Percentiles rank a stretch among this genome's conserved stretches.
These are phyloP conservation scores for Plasmodium vivax DNA, from an alignment of 169 alveolate species.

Conservation along the genomic window DNA sequence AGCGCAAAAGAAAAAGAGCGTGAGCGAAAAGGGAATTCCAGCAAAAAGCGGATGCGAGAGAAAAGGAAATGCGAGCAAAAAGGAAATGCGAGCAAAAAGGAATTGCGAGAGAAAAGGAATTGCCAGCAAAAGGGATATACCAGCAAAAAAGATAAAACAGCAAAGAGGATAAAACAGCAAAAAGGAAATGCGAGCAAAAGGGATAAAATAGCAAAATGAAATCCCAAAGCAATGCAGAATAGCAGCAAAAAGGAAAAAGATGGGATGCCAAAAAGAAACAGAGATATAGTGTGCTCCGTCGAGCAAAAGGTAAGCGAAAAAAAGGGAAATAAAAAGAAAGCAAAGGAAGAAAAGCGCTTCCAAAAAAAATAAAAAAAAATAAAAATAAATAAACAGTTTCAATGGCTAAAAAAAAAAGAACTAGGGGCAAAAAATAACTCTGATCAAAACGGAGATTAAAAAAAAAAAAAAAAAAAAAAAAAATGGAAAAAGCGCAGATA, in stretches of 20 bases:
- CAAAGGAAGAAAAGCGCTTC: background rate
- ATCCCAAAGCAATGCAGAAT: background rate
- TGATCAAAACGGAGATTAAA: background rate
- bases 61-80: no score
- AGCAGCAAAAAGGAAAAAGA: background rate
- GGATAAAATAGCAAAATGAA: no score
- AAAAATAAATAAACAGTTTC: background rate
- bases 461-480: background rate
- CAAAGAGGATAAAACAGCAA: no score
- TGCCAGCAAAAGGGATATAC: no score
- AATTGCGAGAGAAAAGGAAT: no score
- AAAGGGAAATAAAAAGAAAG: background rate
- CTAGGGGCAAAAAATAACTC: background rate
- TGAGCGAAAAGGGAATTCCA: background rate
- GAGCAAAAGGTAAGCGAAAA: background rate
- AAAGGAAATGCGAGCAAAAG: no score
- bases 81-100: no score
- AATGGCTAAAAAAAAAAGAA: background rate
- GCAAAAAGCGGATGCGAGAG: background rate
- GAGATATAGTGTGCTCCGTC: background rate
- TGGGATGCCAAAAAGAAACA: background rate
- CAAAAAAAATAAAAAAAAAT: background rate
- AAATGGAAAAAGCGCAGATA: no score
- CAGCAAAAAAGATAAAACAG: background rate
- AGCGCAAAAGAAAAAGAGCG: background rate